Evolutionary conservation across 2,329 filamentous ascomycete species (phyloP), one percentile per base, ranked within the genome.

Genomic region (Monosporascus sp.): DNA sequence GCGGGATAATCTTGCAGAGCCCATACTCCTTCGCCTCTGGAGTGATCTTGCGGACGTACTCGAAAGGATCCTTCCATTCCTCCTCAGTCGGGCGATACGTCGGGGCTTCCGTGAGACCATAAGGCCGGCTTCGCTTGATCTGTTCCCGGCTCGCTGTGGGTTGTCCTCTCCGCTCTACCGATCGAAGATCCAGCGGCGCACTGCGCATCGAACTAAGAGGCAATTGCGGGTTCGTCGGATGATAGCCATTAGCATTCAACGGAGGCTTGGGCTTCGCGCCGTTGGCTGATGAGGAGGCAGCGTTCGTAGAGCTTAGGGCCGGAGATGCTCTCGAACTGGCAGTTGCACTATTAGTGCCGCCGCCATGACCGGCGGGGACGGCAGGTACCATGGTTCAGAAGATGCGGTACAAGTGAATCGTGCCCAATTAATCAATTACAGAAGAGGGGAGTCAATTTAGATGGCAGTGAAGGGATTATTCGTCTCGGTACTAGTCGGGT

Each of bases 1-100:
- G 94, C 5, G 94, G 94, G 52, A 99, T 89, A 57, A 99, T 90
- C 72, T 97, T 96, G 80, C 91, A 92, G 51, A 99, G 89, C 49
- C 94, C 94, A 71, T 89, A 97, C 63, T 92, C 84, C 60, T 80
- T 83, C 24, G 90, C 94, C 68, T 97, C 91, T 1, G 90, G 85
- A 1, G 86, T 79, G 61, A 99, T 97, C 71, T 93, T 97, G 68
- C 86, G 86, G 63, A 99, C 92, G 66, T 97, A 99, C 63, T 89
- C 88, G 66, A 96, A 85, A 0, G 94, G 94, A 64, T 99, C 92
- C 65, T 87, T 90, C 79, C 94, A 99, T 70, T 99, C 92, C 62
- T 97, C 92, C 61, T 90, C 86, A 0, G 90, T 96, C 35, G 94
- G 94, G 58, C 85, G 81, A 70, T 90, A 99, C 5, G 90, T 94